Base-by-base conservation (phyloP, 768 basidiomycete species). In the Dioszegia hungarica region DNA sequence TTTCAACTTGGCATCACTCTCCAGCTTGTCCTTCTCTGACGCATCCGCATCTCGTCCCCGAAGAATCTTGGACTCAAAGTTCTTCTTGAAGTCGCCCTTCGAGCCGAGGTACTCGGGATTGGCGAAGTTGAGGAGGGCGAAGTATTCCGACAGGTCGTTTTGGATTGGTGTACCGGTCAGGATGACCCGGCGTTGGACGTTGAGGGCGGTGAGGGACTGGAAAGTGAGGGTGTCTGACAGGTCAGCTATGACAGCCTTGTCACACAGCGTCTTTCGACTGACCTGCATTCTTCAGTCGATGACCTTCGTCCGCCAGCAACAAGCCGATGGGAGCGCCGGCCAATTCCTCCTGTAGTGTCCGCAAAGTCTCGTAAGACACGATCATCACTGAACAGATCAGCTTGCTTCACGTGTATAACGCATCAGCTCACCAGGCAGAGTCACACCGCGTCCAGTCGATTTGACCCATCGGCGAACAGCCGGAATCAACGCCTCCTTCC, bases 201-300 rank as follows among this genome's bases (percentile, higher is more conserved):
- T 83, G 41, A 99, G 80, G 2, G 81, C 76, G 67, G 86, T 89
- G 29, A 99, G 79, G 2, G 91, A 84, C 72, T 86, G 85, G 75
- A 90, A 97, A 0, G 92, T 94, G 27, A 84, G 81, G 0, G 89
- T 90, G 40, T 94, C 92, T 90, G 37, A 34, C 15, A 3, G 17
- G 56, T 49, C 46, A 57, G 45, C 33, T 25, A 19, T 15, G 25
- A 14, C 24, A 28, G 34, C 56, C 37, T n/a, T n/a, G n/a, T n/a
- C n/a, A n/a, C n/a, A n/a, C n/a, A n/a, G n/a, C n/a, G n/a, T n/a
- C n/a, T n/a, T n/a, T n/a, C 22, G 52, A 77, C 80, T 51, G 62
- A 89, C 92, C 89, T 44, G 89, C 89, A 72, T 99, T 99, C 79
- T 99, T 99, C 57, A 99, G 79, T 48, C 94, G 81, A 79, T 99